Conservation (phyloP, 129 eudicot species). For the Flaveria linearis region DNA sequence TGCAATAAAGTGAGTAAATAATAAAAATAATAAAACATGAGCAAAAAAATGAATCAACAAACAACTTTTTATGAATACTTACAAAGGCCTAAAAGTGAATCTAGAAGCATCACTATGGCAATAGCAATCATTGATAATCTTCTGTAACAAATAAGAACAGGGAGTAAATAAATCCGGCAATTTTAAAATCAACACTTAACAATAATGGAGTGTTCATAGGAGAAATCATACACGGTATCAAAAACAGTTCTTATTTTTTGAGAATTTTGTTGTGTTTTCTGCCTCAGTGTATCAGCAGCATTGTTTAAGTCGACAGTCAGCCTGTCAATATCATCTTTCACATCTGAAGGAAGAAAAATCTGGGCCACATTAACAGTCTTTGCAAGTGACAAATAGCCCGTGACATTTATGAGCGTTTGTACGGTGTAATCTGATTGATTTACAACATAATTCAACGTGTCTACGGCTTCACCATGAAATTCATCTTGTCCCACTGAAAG, state of each 20-base stretch:
- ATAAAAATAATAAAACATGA: conserved; percentile 8
- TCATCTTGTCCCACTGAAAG: conserved; percentile 83
- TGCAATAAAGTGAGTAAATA: conserved; percentile 34
- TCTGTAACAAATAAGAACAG: conserved; percentile 46
- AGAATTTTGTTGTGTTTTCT: conserved; percentile 71
- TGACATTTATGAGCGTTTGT: conserved; percentile 74
- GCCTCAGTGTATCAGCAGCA: conserved; percentile 66
- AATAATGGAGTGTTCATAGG: neutral
- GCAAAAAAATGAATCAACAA: neutral
- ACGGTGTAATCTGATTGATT: conserved; percentile 94
- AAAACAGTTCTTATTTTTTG: conserved; percentile 61
- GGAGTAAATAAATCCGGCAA: neutral
- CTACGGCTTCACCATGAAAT: conserved; percentile 70
- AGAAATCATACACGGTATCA: conserved; percentile 61
- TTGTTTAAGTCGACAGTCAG: conserved; percentile 58
- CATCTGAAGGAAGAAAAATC: conserved; percentile 76
- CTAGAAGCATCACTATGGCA: conserved; percentile 72
- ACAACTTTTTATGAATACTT: conserved; percentile 33
- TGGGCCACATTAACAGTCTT: conserved; percentile 78
- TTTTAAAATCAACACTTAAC: neutral
- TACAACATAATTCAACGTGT: conserved; percentile 74
- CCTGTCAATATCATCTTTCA: conserved; percentile 65
- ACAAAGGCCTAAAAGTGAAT: conserved; percentile 85
- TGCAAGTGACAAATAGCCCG: conserved; percentile 71
- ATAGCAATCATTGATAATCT: conserved; percentile 65